phyloP scores from a whole-genome alignment of 2,329 filamentous ascomycete species.

The Pseudopithomyces maydicus region DNA sequence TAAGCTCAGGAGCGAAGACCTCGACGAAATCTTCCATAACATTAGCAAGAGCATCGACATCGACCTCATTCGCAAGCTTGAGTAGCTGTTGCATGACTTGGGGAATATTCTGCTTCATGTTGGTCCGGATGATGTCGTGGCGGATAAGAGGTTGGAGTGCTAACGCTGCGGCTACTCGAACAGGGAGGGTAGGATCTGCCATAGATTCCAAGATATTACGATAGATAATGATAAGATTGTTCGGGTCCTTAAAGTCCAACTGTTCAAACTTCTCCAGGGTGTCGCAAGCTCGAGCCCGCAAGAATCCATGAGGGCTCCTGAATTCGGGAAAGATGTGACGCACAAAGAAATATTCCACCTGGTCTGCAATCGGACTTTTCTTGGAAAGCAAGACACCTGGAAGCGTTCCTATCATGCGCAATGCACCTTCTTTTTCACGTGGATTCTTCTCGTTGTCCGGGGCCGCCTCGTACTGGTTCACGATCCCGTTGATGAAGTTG shows the following conservation, averaged over 20 bases:
- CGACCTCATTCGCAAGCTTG: slow-evolving; percentile 96
- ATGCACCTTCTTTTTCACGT: slow-evolving; percentile 91
- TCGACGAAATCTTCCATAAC: slow-evolving; percentile 99
- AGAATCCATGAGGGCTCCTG: slow-evolving; percentile 86
- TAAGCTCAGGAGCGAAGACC: slow-evolving; percentile 95
- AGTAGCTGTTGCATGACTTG: slow-evolving; percentile 99
- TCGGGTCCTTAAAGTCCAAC: slow-evolving; percentile 93
- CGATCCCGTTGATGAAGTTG: slow-evolving; percentile 91
- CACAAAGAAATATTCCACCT: slow-evolving; percentile 98
- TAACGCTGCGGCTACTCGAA: slow-evolving; percentile 90
- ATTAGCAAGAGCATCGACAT: slow-evolving; percentile 95
- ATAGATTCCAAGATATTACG: slow-evolving; percentile 96
- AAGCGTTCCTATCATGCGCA: slow-evolving; percentile 96
- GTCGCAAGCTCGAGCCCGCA: slow-evolving; percentile 93
- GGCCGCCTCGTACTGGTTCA: slow-evolving; percentile 87
- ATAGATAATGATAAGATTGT: slow-evolving; percentile 96
- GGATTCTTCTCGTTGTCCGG: slow-evolving; percentile 91
- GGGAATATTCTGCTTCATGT: slow-evolving; percentile 97
- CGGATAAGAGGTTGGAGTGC: slow-evolving; percentile 94
- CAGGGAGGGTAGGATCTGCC: slow-evolving; percentile 90
- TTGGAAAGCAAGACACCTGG: slow-evolving; percentile 94
- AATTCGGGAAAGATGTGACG: slow-evolving; percentile 99
- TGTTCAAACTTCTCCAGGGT: slow-evolving; percentile 98
- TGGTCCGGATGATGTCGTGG: slow-evolving; percentile 89
- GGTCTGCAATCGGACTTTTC: slow-evolving; percentile 96